Evolutionary conservation across 2,329 filamentous ascomycete species (phyloP), one percentile per base, ranked within the genome.

Genomic region (Nigrospora oryzae): DNA sequence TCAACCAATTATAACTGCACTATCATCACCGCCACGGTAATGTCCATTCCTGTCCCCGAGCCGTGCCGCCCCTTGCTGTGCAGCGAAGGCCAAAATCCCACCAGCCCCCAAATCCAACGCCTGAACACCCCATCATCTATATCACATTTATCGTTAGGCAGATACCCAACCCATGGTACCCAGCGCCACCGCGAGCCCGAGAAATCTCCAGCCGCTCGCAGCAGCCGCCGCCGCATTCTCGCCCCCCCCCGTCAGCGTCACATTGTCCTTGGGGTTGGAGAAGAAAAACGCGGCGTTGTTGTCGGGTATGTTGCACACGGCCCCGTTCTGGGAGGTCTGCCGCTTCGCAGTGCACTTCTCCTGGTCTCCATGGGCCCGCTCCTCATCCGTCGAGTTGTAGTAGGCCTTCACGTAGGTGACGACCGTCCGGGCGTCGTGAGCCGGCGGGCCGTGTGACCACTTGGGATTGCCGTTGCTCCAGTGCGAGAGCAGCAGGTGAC

Each of bases 401-500:
- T 90, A 91, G 0, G 81, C 82, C 60, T 86, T 88, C 46, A 89
- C 74, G 56, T 89, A 89, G 34, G 71, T 75, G 19, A 90, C 71
- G 7, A 73, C 77, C 53, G 87, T 69, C 15, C 73, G 64, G 0
- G 85, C 78, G 54, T 89, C 81, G 32, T 68, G 50, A 0, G 53
- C 51, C 0, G 86, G 86, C 3, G 86, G 86, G 0, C 86, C 86
- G 12, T 71, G 79, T 36, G 81, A 85, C 86, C 86, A 91, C 2
- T 68, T 56, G 6, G 70, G 58, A 57, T 89, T 83, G 32, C 86
- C 86, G 53, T 89, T 90, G 59, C 83, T 87, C 86, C 86, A 82
- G 60, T 90, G 86, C 54, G 81, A 84, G 45, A 91, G 63, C 42
- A 86, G 77, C 36, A 91, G 60, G 57, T 83, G 77, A 1, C 86